These are phyloP conservation scores for Ceratocystiopsis minuta DNA, from an alignment of 2,329 filamentous ascomycete genomes.

Conservation along the genomic window DNA sequence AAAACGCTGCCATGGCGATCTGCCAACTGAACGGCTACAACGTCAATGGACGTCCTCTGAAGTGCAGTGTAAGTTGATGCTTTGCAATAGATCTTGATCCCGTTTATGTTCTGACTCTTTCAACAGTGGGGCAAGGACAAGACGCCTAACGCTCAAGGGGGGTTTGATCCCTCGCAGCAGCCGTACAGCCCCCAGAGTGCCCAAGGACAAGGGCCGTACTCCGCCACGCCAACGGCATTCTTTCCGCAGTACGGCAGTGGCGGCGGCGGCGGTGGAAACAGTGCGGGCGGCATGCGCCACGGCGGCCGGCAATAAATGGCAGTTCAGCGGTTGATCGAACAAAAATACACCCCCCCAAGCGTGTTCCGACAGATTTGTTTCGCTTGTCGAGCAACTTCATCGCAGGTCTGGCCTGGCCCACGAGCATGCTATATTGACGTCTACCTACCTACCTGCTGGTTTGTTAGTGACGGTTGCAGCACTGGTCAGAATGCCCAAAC, in stretches of 20 bases:
- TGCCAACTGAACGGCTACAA: constrained; percentile 97
- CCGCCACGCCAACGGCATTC: constrained; percentile 61
- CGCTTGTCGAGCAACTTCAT: no score
- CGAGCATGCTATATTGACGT: no score
- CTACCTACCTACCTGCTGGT: no score
- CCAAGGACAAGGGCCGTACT: constrained; percentile 48
- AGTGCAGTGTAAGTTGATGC: constrained; percentile 78
- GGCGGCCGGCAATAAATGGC: constrained; percentile 43
- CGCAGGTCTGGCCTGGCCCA: no score
- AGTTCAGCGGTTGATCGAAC: no score
- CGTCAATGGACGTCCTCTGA: constrained; percentile 87
- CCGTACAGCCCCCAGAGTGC: constrained; percentile 56
- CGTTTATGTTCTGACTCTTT: neutral
- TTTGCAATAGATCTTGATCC: neutral
- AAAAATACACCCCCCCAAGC: no score
- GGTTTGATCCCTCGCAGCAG: constrained; percentile 64
- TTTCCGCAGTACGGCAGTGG: constrained; percentile 83
- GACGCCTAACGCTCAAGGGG: constrained; percentile 53
- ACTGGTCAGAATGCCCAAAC: no score
- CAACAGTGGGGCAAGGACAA: constrained; percentile 96
- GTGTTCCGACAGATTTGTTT: no score
- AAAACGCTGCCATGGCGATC: constrained; percentile 96
- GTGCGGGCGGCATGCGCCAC: constrained; percentile 12
- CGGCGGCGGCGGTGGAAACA: constrained; percentile 32
- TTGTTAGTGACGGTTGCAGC: no score